Evolutionary conservation across 148 eudicot species (phyloP), one percentile per base, ranked within the genome.

Genomic region (Amaranthus cruentus): DNA sequence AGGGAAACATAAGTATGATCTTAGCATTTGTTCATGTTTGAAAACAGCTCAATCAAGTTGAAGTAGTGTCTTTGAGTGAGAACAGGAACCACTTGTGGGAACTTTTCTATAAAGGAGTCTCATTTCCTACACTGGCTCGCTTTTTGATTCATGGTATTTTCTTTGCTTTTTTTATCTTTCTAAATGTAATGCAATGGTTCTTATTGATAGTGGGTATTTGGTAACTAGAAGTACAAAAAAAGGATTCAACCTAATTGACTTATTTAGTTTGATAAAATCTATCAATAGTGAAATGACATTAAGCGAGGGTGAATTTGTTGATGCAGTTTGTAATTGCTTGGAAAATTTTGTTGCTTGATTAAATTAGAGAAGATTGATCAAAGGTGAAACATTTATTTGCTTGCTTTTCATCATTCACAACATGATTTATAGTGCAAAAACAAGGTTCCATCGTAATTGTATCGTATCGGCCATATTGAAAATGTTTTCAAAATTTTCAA

Each of bases 61-160:
- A 83, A 71, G 79, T 75, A 38, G 79, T 89, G 7, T 79, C 81
- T 12, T 79, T 18, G 58, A 55, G 70, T 52, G 93, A 87, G 79
- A 82, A 79, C 69, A 73, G 75, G 66, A 70, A 47, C 51, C 68
- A 83, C 10, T 76, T 87, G 84, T 83, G 96, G 90, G 75, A 80
- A 76, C 84, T 79, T 47, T 94, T 94, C 82, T 94, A 94, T 71
- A 81, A 74, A 66, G 91, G 96, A 63, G 85, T 86, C 47, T 86
- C 88, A 55, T 94, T 91, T 78, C 89, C 87, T 21, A 81, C 88
- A n/a, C 78, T 91, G 51, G 85, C 98, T 71, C 83, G 89, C 72
- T 78, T 87, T 81, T 73, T 94, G 82, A 79, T 88, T 56, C 68
- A 81, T 79, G 97, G 98, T 93, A 87, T 70, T 55, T 4, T 71